Evolutionary conservation across 176 grass and related monocot species (phyloP).

Genomic region (Triticum monococcum): DNA sequence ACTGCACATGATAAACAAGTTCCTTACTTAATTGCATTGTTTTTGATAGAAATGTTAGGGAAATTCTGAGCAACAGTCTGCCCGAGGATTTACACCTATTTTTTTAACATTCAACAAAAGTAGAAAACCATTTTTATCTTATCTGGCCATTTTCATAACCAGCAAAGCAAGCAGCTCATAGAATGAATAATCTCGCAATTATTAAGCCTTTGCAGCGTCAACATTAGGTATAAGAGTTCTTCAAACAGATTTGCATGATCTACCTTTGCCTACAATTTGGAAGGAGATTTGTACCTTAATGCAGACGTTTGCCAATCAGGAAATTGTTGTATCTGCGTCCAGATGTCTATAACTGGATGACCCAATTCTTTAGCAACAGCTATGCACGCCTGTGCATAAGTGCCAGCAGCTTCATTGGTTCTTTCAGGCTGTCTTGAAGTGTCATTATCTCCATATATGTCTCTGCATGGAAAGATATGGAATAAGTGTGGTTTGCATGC

Average conservation of each 20-base stretch:
- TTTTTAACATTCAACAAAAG: background rate
- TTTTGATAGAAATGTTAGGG: background rate
- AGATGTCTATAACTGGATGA: constrained; percentile 75
- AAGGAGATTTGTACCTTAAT: constrained; percentile 43
- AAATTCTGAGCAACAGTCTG: background rate
- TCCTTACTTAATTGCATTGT: background rate
- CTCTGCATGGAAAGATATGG: constrained; percentile 28
- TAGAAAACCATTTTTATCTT: no score
- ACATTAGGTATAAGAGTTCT: background rate
- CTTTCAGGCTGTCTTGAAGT: constrained; percentile 62
- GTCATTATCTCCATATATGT: constrained; percentile 49
- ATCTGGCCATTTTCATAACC: no score
- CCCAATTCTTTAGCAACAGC: constrained; percentile 64
- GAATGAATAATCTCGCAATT: background rate
- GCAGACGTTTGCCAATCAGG: constrained; percentile 70
- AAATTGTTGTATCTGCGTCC: constrained; percentile 72
- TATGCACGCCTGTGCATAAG: constrained; percentile 75
- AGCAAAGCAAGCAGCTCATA: background rate
- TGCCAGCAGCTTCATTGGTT: constrained; percentile 82
- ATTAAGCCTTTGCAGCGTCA: background rate
- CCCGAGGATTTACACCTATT: background rate
- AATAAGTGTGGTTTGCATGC: background rate
- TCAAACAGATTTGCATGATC: background rate
- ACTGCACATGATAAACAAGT: background rate
- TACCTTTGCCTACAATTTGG: background rate